Conservation (phyloP, 164 flowering plant genomes). For the Annona squamosa region DNA sequence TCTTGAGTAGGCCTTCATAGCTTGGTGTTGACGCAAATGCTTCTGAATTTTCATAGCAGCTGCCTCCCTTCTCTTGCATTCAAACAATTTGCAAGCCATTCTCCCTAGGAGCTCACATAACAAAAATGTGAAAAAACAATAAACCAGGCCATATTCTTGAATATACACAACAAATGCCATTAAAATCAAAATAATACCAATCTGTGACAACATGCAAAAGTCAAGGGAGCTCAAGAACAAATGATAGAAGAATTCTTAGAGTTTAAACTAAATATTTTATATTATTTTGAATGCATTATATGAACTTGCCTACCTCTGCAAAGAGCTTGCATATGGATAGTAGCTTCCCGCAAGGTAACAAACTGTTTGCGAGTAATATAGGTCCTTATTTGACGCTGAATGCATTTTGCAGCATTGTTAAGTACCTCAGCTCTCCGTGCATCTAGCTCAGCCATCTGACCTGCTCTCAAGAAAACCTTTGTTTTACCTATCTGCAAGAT, state of each 20-base stretch:
- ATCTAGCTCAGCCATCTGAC: conserved; percentile 95
- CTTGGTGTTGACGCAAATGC: conserved; percentile 37
- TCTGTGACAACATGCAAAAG: not conserved
- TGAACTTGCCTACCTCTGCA: conserved; percentile 53
- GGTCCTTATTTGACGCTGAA: conserved; percentile 52
- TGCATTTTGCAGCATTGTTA: conserved; percentile 46
- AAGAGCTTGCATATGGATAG: conserved; percentile 48
- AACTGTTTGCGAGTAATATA: conserved; percentile 51
- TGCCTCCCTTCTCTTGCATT: conserved; percentile 40
- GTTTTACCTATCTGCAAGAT: conserved; percentile 71
- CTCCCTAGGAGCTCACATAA: conserved; percentile 34
- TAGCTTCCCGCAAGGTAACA: conserved; percentile 39
- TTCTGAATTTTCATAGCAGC: conserved; percentile 75
- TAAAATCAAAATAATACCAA: not conserved
- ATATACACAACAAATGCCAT: not conserved
- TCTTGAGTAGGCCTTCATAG: conserved; percentile 34
- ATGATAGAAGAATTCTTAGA: not conserved
- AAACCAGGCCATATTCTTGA: not conserved
- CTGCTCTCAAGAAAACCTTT: conserved; percentile 78
- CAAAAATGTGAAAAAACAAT: not conserved
- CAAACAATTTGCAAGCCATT: conserved; percentile 50
- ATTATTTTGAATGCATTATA: not conserved
- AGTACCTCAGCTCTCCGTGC: conserved; percentile 54
- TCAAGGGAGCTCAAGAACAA: not conserved
- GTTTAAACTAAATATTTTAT: not conserved